Evolutionary conservation across 2,329 filamentous ascomycete genomes (phyloP).

Genomic region (Verruconis gallopava): DNA sequence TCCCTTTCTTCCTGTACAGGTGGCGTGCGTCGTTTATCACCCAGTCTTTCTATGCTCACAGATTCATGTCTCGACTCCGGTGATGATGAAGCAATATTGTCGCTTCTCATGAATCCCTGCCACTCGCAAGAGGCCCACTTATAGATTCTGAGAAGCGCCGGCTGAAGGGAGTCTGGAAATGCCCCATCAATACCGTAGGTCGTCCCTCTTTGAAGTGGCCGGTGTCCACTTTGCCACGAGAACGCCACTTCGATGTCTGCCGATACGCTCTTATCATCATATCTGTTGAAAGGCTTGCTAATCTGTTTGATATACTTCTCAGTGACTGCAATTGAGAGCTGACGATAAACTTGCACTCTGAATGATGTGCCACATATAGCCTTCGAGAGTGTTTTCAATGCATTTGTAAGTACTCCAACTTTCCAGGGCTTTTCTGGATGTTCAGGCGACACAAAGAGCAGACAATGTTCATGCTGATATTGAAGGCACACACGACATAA

Average conservation of each 20-base stretch:
- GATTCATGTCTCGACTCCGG: neutral
- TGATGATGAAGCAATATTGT: neutral
- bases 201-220: neutral
- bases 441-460: neutral
- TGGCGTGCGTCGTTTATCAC: neutral
- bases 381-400: neutral
- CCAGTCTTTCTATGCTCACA: neutral
- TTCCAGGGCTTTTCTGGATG: neutral
- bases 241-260: neutral
- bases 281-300: neutral
- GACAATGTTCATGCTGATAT: neutral
- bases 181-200: neutral
- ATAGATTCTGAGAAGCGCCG: neutral
- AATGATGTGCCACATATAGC: neutral
- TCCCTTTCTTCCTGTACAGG: neutral
- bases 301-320: constrained; percentile 1
- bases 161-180: neutral
- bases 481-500: neutral
- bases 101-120: neutral
- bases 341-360: neutral
- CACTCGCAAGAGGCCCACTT: neutral
- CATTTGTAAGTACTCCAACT: neutral
- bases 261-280: neutral
- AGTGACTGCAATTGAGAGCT: neutral
- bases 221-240: neutral